A percentile compares a stretch with the other conserved stretches of the same genome.
These are phyloP conservation scores for Aschersonia sp. DNA, from an alignment of 2,329 filamentous ascomycete species.

Conservation along the genomic window DNA sequence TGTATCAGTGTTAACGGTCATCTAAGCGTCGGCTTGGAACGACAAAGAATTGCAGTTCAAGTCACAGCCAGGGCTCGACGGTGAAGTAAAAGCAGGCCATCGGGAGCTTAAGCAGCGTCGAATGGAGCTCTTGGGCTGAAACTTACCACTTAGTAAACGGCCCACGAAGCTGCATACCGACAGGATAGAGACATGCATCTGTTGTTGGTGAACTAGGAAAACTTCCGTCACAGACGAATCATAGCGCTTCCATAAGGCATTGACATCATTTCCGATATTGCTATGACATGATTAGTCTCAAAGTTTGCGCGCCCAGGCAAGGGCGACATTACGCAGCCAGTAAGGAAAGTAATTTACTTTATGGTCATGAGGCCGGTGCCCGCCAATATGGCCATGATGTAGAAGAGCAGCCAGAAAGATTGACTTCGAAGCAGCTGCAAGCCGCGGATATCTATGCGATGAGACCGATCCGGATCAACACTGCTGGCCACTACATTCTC, in stretches of 20 bases:
- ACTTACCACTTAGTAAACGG: conserved; percentile 59
- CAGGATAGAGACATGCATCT: conserved; percentile 89
- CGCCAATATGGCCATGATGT: conserved; percentile 77
- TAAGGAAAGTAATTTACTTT: conserved; percentile 45
- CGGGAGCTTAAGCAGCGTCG: not conserved
- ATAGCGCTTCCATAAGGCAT: conserved; percentile 78
- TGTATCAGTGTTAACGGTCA: not conserved
- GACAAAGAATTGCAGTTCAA: too few relatives aligned
- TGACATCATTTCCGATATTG: conserved; percentile 86
- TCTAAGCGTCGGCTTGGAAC: too few relatives aligned
- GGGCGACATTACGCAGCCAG: not conserved
- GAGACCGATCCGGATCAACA: conserved; percentile 60
- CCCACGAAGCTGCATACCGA: conserved; percentile 79
- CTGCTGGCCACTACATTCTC: conserved; percentile 40
- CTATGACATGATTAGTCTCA: conserved; percentile 25
- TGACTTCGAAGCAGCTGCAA: conserved; percentile 53
- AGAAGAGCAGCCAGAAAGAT: conserved; percentile 87
- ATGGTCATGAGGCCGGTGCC: conserved; percentile 97
- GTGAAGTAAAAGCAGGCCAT: too few relatives aligned
- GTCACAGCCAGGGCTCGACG: too few relatives aligned
- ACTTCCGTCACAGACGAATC: conserved; percentile 57
- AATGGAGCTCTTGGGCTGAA: not conserved
- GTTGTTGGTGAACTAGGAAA: conserved; percentile 68
- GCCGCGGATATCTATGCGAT: conserved; percentile 83
- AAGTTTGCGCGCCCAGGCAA: not conserved